Percentiles rank a stretch among this genome's conserved stretches.
Conservation (phyloP, 1,284 basidiomycete species). For the Bjerkandera adusta region DNA sequence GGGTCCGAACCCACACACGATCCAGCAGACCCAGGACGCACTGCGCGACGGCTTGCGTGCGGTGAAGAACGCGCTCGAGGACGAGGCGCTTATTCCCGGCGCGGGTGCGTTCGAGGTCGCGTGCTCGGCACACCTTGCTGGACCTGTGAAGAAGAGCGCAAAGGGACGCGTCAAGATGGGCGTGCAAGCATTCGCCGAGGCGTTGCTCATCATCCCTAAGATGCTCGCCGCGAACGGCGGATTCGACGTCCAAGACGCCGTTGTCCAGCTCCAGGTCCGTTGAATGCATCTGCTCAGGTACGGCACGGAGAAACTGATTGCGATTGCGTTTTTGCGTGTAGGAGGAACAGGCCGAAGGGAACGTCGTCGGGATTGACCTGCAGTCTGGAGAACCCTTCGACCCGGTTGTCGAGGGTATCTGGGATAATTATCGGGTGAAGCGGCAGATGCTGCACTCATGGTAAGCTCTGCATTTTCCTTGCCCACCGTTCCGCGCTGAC, state of each 20-base stretch:
- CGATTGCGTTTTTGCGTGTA: conserved; percentile 32
- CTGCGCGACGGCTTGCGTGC: conserved; percentile 94
- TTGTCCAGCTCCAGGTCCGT: conserved; percentile 84
- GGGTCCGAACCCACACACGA: conserved; percentile 97
- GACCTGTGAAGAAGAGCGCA: conserved; percentile 80
- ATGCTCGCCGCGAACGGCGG: conserved; percentile 96
- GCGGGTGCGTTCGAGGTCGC: conserved; percentile 98
- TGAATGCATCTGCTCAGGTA: conserved; percentile 9
- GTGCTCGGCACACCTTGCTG: conserved; percentile 82
- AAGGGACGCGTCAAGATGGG: conserved; percentile 99
- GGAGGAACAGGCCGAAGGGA: conserved; percentile 93
- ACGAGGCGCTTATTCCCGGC: conserved; percentile 86
- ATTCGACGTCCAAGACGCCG: conserved; percentile 95
- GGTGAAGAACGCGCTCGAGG: conserved; percentile 97
- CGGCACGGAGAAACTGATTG: conserved; percentile 12
- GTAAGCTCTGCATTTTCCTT: conserved; percentile 42
- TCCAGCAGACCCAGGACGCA: conserved; percentile 95
- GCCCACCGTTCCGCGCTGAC: conserved; percentile 13
- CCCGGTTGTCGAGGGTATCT: conserved; percentile 92
- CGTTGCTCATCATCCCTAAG: conserved; percentile 93
- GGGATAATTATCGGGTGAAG: conserved; percentile 99
- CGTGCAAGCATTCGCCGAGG: conserved; percentile 96
- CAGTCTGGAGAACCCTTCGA: conserved; percentile 96
- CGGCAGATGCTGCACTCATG: conserved; percentile 97
- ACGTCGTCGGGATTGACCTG: conserved; percentile 88